These are phyloP conservation scores for Urochloa ruziziensis DNA, from an alignment of 176 grass and related monocot genomes.

Conservation along the genomic window DNA sequence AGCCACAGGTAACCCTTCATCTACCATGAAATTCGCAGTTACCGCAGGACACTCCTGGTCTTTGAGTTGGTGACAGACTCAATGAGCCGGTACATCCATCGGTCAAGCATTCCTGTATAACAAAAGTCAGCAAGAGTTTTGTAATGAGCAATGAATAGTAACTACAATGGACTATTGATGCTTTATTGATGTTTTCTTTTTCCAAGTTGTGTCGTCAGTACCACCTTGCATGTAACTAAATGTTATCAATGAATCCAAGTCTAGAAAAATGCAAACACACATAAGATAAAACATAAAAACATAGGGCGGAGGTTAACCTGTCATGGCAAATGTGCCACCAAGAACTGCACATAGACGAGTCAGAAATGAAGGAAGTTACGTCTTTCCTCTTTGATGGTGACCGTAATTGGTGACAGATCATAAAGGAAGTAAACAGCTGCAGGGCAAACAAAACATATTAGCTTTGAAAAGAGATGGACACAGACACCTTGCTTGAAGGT, in stretches of 20 bases:
- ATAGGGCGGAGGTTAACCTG: constrained; percentile 47
- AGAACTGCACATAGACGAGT: constrained; percentile 95
- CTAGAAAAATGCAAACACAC: neutral
- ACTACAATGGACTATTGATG: neutral
- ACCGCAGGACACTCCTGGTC: constrained; percentile 66
- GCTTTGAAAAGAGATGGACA: constrained; percentile 17
- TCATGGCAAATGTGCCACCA: constrained; percentile 99
- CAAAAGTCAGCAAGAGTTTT: neutral
- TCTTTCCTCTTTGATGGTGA: constrained; percentile 95
- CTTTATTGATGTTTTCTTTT: neutral
- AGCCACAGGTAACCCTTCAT: constrained; percentile 2
- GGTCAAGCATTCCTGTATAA: constrained; percentile 88
- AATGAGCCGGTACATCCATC: constrained; percentile 93
- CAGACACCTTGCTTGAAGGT: neutral
- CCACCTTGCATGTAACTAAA: neutral
- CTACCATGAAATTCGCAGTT: neutral
- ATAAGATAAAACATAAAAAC: neutral
- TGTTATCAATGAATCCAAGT: neutral
- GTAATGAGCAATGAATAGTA: neutral
- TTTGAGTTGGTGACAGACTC: constrained; percentile 70
- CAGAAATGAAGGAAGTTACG: constrained; percentile 95
- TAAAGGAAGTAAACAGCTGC: constrained; percentile 97
- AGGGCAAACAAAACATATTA: constrained; percentile 14
- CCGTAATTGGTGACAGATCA: constrained; percentile 96
- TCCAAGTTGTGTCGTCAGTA: neutral